Conservation (phyloP, 306 rosid genomes). For the Lathyrus tuberosus region DNA sequence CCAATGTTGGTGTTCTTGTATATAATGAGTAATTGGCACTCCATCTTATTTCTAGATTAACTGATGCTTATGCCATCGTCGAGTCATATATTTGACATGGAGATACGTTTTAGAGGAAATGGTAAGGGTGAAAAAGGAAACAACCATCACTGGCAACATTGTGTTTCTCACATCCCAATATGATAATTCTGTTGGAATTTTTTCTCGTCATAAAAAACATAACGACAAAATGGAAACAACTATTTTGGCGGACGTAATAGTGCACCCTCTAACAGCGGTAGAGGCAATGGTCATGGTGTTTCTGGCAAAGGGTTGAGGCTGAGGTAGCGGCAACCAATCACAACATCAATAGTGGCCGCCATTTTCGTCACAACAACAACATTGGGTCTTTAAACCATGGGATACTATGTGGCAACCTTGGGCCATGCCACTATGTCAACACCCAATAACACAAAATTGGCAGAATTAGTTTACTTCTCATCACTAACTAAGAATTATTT, state of each 20-base stretch:
- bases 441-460: neutral
- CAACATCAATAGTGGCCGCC: neutral
- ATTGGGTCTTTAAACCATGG: neutral
- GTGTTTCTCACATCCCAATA: neutral
- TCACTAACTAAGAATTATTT: neutral
- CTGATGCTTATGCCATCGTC: neutral
- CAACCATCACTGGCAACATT: neutral
- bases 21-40: neutral
- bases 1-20: neutral
- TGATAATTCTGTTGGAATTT: neutral
- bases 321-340: neutral
- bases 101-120: neutral
- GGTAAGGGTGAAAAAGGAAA: neutral
- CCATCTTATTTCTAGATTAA: too few species aligned
- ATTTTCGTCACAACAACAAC: neutral
- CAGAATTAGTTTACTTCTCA: neutral
- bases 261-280: too few species aligned
- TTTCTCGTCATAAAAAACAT: neutral
- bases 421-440: neutral
- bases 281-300: neutral
- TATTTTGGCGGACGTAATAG: too few species aligned
- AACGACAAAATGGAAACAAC: neutral
- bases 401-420: neutral
- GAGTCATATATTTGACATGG: neutral
- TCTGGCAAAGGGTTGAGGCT: neutral